phyloP scores from a whole-genome alignment of 225 moss, liverwort and hornwort genomes.

The Pseudisothecium myosuroides region DNA sequence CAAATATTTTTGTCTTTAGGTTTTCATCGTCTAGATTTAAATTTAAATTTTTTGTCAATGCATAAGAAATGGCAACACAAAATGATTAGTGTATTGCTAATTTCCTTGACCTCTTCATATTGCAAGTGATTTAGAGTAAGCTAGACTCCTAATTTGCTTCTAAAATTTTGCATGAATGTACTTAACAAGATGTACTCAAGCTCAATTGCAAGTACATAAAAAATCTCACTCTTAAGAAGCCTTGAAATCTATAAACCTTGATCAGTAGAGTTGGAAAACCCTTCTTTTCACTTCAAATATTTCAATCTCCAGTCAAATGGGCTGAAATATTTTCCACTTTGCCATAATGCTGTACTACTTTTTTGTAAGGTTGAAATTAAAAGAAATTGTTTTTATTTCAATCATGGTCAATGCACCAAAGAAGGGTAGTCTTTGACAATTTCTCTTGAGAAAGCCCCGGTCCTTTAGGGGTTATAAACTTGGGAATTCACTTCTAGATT shows the following conservation, averaged over 20 bases:
- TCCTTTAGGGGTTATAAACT: neutral
- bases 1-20: neutral
- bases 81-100: neutral
- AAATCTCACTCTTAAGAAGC: neutral
- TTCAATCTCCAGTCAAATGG: neutral
- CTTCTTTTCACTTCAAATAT: neutral
- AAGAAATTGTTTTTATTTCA: neutral
- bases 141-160: neutral
- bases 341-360: too few relatives aligned
- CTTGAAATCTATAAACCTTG: too few relatives aligned
- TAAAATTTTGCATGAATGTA: neutral
- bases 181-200: neutral
- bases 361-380: too few relatives aligned
- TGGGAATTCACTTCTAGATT: neutral
- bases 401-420: neutral
- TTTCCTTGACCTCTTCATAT: neutral
- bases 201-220: neutral
- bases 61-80: neutral
- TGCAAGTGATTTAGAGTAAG: neutral
- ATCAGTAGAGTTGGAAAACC: too few relatives aligned
- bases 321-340: neutral
- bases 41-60: neutral
- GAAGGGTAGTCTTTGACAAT: too few relatives aligned
- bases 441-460: neutral
- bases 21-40: fast-evolving